Evolutionary conservation across 345 rosid genomes (phyloP), one percentile per base, ranked within the genome.

Genomic region (Salix arbutifolia): DNA sequence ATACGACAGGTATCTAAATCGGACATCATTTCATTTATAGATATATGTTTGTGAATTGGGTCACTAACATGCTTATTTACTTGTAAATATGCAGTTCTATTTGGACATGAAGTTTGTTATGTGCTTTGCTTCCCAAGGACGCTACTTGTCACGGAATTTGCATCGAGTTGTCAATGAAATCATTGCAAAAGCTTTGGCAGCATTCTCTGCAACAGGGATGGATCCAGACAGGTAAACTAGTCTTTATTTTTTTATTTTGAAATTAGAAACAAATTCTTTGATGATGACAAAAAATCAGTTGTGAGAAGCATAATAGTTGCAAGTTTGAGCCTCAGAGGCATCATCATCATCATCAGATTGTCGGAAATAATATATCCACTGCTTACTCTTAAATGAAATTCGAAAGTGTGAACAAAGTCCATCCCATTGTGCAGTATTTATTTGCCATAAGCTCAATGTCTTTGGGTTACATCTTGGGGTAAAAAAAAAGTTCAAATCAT

Each of bases 81-180:
- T 68, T 46, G 21, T 75, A 8, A 31, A 52, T 65, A 26, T 76
- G 88, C 95, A 96, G 99, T 85, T 96, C 71, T 96, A 88, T 75
- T 79, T 96, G 89, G 99, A 96, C 85, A 91, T 94, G 98, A 94
- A 91, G 82, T 96, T 94, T 82, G 97, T 94, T 33, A 80, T 91
- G 46, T 88, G 88, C 91, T 96, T 96, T 83, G 97, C 99, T 78
- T 89, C 96, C 77, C 98, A 92, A 91, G 97, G 99, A 50, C 98
- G 98, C 33, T 96, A 91, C 86, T 80, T 96, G 62, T 96, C 99
- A 21, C 83, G 99, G 82, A 94, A 92, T 84, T 81, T 96, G 86
- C 94, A 91, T 62, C 85, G 99, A 35, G 97, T 86, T 52, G 90
- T 93, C 74, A 92, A 92, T 58, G 99, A 96, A 74, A 96, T 96